These are phyloP conservation scores for Annona squamosa DNA, from an alignment of 164 flowering plant genomes.

Conservation along the genomic window DNA sequence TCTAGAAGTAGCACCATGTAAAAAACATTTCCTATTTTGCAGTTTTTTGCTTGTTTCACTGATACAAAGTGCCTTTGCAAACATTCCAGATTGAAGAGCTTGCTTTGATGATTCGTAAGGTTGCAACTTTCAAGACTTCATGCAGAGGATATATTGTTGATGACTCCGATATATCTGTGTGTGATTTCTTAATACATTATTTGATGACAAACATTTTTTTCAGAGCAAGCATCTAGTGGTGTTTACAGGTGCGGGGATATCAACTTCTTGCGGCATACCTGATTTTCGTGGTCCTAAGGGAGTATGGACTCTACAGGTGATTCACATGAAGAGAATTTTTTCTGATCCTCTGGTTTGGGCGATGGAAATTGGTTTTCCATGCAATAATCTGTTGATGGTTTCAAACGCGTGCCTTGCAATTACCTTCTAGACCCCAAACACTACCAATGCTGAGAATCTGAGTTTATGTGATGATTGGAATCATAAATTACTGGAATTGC, in stretches of 20 bases:
- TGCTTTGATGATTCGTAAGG: slow-evolving; percentile 61
- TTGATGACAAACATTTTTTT: not conserved
- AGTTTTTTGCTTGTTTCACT: slow-evolving; percentile 2
- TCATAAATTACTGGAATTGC: no score
- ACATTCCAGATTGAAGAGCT: slow-evolving; percentile 60
- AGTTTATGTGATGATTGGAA: no score
- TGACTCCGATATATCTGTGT: no score
- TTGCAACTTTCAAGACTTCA: slow-evolving; percentile 14
- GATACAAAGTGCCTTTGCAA: slow-evolving; percentile 1
- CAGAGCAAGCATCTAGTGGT: slow-evolving; percentile 97
- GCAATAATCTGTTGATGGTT: no score
- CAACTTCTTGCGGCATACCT: slow-evolving; percentile 99
- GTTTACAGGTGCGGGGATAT: slow-evolving; percentile 99
- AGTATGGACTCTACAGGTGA: slow-evolving; percentile 96
- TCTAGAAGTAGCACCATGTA: no score
- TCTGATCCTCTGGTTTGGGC: no score
- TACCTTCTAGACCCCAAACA: no score
- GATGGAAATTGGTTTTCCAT: no score
- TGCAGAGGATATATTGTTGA: not conserved
- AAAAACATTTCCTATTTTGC: no score
- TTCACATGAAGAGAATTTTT: not conserved
- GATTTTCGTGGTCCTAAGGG: slow-evolving; percentile 99
- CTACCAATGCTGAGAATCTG: no score
- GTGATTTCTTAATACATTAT: not conserved
- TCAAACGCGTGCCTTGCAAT: no score